Evolutionary conservation across 495 filamentous ascomycete species (phyloP).

Genomic region (Trypethelium eluteriae): DNA sequence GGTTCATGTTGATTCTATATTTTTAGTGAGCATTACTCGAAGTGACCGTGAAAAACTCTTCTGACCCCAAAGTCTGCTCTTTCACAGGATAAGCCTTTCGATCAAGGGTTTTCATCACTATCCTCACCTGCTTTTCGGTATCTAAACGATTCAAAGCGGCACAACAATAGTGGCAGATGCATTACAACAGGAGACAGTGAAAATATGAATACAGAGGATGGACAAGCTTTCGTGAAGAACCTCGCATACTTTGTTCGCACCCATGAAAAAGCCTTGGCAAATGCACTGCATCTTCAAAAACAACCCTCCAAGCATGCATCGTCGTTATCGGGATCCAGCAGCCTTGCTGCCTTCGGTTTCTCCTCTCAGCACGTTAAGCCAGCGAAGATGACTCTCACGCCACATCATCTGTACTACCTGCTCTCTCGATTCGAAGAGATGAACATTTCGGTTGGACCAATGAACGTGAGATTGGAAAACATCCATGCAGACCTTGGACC

Average conservation of each 20-base stretch:
- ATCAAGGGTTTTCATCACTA: background rate
- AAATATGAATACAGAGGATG: conserved; percentile 33
- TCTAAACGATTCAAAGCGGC: background rate
- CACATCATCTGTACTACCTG: conserved; percentile 94
- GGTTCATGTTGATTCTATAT: background rate
- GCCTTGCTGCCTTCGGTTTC: conserved; percentile 76
- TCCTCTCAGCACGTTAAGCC: conserved; percentile 77
- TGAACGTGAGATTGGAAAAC: conserved; percentile 93
- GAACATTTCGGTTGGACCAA: conserved; percentile 79
- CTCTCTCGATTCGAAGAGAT: conserved; percentile 91
- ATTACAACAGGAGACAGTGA: background rate
- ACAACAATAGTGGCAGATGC: background rate
- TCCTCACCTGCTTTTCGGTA: background rate
- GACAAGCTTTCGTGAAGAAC: conserved; percentile 51
- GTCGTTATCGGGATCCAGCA: conserved; percentile 60
- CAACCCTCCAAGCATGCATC: conserved; percentile 45
- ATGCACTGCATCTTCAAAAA: conserved; percentile 74
- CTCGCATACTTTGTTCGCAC: conserved; percentile 92
- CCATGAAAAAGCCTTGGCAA: conserved; percentile 93
- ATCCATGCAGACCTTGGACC: conserved; percentile 79
- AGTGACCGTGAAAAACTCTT: background rate
- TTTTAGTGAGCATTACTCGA: background rate
- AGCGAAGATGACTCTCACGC: conserved; percentile 86
- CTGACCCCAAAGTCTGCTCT: background rate
- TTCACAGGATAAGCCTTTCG: background rate